Base-by-base conservation (phyloP, 148 eudicot species). In the Polygonum aviculare region DNA sequence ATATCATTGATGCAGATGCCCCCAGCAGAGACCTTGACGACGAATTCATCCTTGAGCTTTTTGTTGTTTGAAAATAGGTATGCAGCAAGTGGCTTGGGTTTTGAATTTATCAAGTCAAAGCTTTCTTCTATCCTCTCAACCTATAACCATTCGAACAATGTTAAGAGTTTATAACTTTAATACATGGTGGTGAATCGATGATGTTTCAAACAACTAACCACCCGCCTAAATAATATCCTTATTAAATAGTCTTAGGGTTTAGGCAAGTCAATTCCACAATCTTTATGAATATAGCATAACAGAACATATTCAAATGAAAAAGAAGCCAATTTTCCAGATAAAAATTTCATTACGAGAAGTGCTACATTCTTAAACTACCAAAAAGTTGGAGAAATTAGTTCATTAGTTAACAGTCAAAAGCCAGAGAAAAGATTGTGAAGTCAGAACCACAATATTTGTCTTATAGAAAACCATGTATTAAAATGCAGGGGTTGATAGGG, bases 21-120 rank as follows among this genome's bases (percentile, higher is more conserved):
- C 47, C 94, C 94, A 12, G 94, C 82, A 40, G 86, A 83, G 79
- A 88, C 69, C 22, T 78, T 81, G 63, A 65, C 71, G 31, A 82
- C 80, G 76, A 88, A 88, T 77, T 82, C 79, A 50, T 86, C 85
- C 81, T 81, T 88, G 60, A 90, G 83, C 75, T 67, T 81, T 75
- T 83, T 85, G 77, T 83, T 79, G 81, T 85, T 88, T 41, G 94
- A 88, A 77, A 90, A 90, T 69, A 86, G 31, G 74, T 90, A 90
- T 39, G 90, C 90, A 51, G 90, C 91, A 72, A 90, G 87, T 54
- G 94, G 91, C 80, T 90, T 88, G 72, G 84, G 76, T 85, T 69
- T 84, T 10, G 90, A 82, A 74, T 75, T 85, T 11, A 88, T 81
- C 7, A 82, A 18, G 36, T 73, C 50, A 45, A 86, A 75, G 55